These are phyloP conservation scores for Taphrina pruni DNA, from an alignment of 1,139 yeast genomes.

Conservation along the genomic window DNA sequence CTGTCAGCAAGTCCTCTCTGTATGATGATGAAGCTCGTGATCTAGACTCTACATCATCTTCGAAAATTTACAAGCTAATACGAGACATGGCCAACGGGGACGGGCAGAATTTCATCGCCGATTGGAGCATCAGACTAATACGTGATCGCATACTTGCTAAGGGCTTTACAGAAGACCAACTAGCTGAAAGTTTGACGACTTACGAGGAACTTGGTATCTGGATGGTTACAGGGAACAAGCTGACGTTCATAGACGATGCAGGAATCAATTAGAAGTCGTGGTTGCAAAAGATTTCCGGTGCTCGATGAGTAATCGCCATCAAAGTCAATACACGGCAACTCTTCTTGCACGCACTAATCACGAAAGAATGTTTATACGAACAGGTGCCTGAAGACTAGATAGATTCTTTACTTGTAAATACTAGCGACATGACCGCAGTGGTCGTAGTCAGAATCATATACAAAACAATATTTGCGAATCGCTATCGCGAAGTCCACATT, in stretches of 20 bases:
- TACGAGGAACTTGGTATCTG: constrained; percentile 76
- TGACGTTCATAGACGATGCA: constrained; percentile 44
- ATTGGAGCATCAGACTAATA: constrained; percentile 64
- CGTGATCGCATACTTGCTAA: constrained; percentile 75
- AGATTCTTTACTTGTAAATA: too few relatives aligned
- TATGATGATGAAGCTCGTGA: constrained; percentile 52
- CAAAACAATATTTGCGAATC: too few relatives aligned
- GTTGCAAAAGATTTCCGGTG: not conserved
- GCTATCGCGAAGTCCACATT: too few relatives aligned
- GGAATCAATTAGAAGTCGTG: constrained; percentile 4
- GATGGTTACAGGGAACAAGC: constrained; percentile 59
- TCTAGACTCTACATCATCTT: constrained; percentile 58
- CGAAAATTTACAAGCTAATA: constrained; percentile 68
- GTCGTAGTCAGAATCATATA: too few relatives aligned
- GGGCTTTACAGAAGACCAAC: constrained; percentile 82
- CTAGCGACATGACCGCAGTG: too few relatives aligned
- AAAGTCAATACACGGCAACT: too few relatives aligned
- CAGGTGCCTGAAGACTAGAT: too few relatives aligned
- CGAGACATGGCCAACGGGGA: constrained; percentile 62
- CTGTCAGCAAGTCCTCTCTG: constrained; percentile 84
- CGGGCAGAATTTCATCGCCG: constrained; percentile 53
- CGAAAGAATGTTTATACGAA: too few relatives aligned
- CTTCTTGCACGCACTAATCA: too few relatives aligned
- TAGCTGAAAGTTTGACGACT: constrained; percentile 74
- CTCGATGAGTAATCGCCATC: not conserved